Base-by-base conservation (phyloP, 2,329 filamentous ascomycete species). In the Falciphora oryzae region DNA sequence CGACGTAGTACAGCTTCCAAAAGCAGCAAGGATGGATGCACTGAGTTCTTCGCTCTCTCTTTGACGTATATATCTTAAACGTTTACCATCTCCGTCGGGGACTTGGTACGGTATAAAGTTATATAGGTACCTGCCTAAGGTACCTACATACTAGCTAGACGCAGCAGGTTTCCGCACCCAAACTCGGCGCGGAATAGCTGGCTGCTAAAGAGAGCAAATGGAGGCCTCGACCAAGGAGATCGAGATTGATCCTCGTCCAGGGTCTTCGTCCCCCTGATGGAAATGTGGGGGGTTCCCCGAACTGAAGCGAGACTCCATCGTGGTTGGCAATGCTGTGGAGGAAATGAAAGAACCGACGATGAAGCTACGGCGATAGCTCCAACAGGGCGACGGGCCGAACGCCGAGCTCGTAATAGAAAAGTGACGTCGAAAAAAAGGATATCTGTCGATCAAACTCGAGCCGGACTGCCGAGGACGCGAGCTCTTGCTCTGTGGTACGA, bases 211-310 rank as follows among this genome's bases (percentile, higher is more conserved):
- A 44, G 38, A 44, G n/a, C n/a, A n/a, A n/a, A n/a, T n/a, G n/a
- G n/a, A n/a, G n/a, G n/a, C n/a, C n/a, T n/a, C 32, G 11, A 32
- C 11, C 32, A 32, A 32, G 5, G 14, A 6, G 67, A 70, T 69
- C 69, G 66, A 64, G 67, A 68, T 66, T 71, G 70, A 73, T 72
- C 69, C 65, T 50, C 67, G 59, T 28, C 62, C 38, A 58, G 62
- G 57, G 25, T 56, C 25, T 4, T 29, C 18, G 38, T 60, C 53
- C 35, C 53, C 56, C 11, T 53, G n/a, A 57, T 56, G 27, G 16
- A 25, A 53, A 53, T 53, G 44, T 53, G 44, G 44, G 44, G 44
- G 22, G 2, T 22, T 50, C 22, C 2, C 22, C 44, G 1, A 53
- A 18, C 38, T n/a, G 44, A 53, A 53, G 44, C 44, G 44, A 53